Evolutionary conservation across 345 rosid species (phyloP).

Genomic region (Noccaea caerulescens): DNA sequence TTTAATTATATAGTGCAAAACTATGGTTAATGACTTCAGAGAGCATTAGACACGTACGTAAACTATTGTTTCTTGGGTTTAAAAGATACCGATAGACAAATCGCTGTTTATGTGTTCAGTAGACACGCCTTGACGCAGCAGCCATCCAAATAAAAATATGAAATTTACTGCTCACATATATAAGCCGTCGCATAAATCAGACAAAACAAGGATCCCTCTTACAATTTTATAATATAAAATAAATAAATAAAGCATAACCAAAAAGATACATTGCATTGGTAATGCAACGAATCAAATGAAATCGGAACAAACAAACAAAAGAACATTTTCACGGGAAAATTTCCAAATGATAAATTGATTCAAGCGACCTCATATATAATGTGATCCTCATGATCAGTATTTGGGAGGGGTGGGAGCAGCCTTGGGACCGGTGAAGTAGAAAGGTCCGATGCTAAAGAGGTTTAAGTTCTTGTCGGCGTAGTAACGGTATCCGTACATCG

Average conservation of each 20-base stretch:
- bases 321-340: not conserved
- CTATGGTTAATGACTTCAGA: conserved; percentile 12
- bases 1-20: not conserved
- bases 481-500: conserved; percentile 44
- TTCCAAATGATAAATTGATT: conserved; percentile 3
- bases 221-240: conserved; percentile 15
- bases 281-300: conserved; percentile 21
- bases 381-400: conserved; percentile 36
- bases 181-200: not conserved
- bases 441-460: conserved; percentile 49
- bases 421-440: conserved; percentile 46
- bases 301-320: conserved; percentile 25
- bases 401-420: conserved; percentile 37
- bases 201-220: conserved; percentile 22
- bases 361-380: conserved; percentile 10
- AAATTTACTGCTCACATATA: not conserved
- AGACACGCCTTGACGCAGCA: conserved; percentile 7
- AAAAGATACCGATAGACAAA: not conserved
- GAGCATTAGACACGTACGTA: not conserved
- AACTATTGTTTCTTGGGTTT: conserved; percentile 20
- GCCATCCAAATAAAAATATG: not conserved
- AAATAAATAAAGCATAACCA: not conserved
- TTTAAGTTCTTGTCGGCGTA: conserved; percentile 48
- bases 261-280: conserved; percentile 19
- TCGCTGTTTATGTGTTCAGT: not conserved